Conservation (phyloP, 2,329 filamentous ascomycete genomes). For the Neofusicoccum umdonicola region DNA sequence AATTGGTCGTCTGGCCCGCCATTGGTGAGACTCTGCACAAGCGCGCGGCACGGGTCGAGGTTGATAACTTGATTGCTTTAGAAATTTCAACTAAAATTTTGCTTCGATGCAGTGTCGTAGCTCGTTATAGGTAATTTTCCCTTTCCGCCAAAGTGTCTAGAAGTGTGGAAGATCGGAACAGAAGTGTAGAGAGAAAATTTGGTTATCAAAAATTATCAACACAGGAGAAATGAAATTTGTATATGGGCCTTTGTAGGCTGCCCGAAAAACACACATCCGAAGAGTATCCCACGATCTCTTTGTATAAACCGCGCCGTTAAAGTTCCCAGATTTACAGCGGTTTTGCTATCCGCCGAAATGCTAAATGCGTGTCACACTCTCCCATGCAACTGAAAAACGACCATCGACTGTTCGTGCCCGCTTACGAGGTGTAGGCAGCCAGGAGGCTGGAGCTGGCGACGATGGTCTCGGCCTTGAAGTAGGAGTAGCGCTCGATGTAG, state of each 20-base stretch:
- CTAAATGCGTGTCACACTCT: constrained; percentile 4
- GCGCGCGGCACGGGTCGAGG: background rate
- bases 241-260: background rate
- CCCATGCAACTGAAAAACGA: background rate
- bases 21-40: background rate
- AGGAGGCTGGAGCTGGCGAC: constrained; percentile 10
- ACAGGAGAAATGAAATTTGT: constrained; percentile 9
- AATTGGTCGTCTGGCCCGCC: background rate
- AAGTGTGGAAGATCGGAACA: background rate
- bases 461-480: constrained; percentile 29
- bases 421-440: constrained; percentile 14
- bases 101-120: constrained; percentile 13
- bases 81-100: background rate
- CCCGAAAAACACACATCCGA: constrained; percentile 10
- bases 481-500: constrained; percentile 42
- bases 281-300: constrained; percentile 10
- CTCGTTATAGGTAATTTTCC: constrained; percentile 9
- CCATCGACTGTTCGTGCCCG: background rate
- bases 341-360: background rate
- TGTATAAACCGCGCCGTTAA: constrained; percentile 5
- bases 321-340: background rate
- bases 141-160: background rate
- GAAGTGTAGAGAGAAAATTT: constrained; percentile 4
- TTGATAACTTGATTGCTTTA: background rate
- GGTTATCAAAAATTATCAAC: constrained; percentile 16